phyloP scores from a whole-genome alignment of 108 stramenopile genomes.

The Schizochytrium sp. region DNA sequence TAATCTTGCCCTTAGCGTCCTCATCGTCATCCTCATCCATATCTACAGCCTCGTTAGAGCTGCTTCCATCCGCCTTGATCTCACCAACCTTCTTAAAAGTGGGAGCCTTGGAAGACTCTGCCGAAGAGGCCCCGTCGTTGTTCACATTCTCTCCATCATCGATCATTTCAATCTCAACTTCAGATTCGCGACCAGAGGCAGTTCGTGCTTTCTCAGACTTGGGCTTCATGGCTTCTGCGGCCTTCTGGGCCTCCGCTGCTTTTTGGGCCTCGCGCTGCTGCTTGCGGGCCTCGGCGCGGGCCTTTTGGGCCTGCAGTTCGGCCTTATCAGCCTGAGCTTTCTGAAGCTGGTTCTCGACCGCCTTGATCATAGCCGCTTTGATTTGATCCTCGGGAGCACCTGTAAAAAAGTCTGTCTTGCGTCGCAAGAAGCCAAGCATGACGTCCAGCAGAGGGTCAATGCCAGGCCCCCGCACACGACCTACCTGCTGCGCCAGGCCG shows the following conservation, averaged over 20 bases:
- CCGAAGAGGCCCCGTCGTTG: neutral
- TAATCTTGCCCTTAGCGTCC: slow-evolving; percentile 75
- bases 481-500: slow-evolving; percentile 88
- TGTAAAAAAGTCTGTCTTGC: slow-evolving; percentile 98
- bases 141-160: neutral
- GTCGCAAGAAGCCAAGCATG: slow-evolving; percentile 94
- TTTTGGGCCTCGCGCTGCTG: neutral
- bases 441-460: slow-evolving; percentile 98
- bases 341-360: slow-evolving; percentile 82
- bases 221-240: neutral
- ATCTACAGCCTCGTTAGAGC: neutral
- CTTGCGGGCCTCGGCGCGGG: slow-evolving; percentile 39
- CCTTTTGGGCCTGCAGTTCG: slow-evolving; percentile 61
- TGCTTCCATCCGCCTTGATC: slow-evolving; percentile 81
- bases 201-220: slow-evolving; percentile 65
- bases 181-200: slow-evolving; percentile 71
- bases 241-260: neutral
- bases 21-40: slow-evolving; percentile 73
- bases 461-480: slow-evolving; percentile 76
- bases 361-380: slow-evolving; percentile 80
- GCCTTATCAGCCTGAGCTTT: slow-evolving; percentile 64
- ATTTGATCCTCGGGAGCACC: slow-evolving; percentile 72
- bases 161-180: slow-evolving; percentile 71
- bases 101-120: neutral
- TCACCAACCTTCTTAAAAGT: slow-evolving; percentile 72